Evolutionary conservation across 768 basidiomycete genomes (phyloP), one percentile per base, ranked within the genome.

Genomic region (Cyclocybe cylindracea): DNA sequence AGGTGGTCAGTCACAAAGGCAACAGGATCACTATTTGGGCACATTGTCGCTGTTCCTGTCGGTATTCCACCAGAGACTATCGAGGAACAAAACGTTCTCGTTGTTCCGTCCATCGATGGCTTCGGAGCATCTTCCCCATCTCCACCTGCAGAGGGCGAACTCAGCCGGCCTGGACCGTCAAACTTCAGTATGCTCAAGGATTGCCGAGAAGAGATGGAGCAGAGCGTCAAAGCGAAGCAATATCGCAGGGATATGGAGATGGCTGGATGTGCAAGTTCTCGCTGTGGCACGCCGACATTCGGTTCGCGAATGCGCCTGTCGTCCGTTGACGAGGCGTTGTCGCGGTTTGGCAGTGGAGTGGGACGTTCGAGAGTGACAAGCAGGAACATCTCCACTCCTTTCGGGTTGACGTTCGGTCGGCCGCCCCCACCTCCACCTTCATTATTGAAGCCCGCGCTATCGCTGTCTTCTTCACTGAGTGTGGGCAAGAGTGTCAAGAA

Each of bases 21-120:
- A 2, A 75, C 82, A 34, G 86, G 85, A 9, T 83, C 85, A 2
- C 68, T 86, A 36, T 90, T 91, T 59, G 87, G 84, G 3, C 79
- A 89, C 61, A 80, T 91, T 50, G 74, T 85, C 36, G 88, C 87
- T 29, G 77, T 84, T 13, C 88, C 88, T 5, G 72, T 77, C 1
- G 56, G 74, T 2, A 75, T 88, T 10, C 83, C 85, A 24, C 24
- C 24, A 24, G 24, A 24, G 5, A 24, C 5, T 24, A 24, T 24
- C 24, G 24, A 24, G 24, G 24, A 24, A 24, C 24, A 24, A 24
- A 24, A 24, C 3, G 24, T 5, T 24, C 24, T 24, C 5, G 24
- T 24, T 24, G 3, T 24, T 24, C 24, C 5, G 24, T 24, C 24
- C 24, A 24, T 24, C 24, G 24, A 24, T 5, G n/a, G n/a, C n/a